Conservation (phyloP, 192 early-diverging fungal species). For the Linnemannia elongata region DNA sequence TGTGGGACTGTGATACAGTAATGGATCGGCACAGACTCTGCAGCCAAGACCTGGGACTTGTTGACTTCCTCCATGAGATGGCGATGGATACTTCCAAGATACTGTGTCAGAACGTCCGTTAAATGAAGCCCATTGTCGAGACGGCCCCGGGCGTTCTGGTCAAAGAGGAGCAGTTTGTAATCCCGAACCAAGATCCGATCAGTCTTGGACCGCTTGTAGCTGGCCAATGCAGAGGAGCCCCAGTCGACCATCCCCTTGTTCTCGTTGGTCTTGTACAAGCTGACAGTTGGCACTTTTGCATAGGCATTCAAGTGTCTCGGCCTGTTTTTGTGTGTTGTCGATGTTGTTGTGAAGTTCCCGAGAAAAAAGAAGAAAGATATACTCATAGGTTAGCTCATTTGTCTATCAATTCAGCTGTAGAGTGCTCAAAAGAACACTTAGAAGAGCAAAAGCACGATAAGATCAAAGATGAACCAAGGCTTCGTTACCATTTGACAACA, state of each 20-base stretch:
- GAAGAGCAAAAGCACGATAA: neutral
- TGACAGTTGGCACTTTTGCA: constrained; percentile 55
- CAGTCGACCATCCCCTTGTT: constrained; percentile 44
- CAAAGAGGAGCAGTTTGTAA: constrained; percentile 49
- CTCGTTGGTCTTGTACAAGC: constrained; percentile 51
- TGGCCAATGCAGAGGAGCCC: constrained; percentile 49
- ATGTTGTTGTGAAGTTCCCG: neutral
- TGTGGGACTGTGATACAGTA: constrained; percentile 57
- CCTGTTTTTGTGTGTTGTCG: constrained; percentile 11
- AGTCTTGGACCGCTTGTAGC: constrained; percentile 42
- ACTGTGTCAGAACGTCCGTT: constrained; percentile 51
- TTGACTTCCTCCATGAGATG: constrained; percentile 58
- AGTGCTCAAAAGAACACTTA: neutral
- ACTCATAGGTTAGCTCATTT: neutral
- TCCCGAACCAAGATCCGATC: constrained; percentile 39
- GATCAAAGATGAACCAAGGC: neutral
- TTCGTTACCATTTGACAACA: constrained; percentile 29
- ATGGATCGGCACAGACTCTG: constrained; percentile 50
- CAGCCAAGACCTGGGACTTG: constrained; percentile 47
- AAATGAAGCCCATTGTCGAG: constrained; percentile 47
- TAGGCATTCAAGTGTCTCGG: constrained; percentile 51
- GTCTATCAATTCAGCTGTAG: neutral
- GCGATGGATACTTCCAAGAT: constrained; percentile 41
- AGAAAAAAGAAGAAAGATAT: neutral
- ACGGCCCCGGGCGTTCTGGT: constrained; percentile 43